These are phyloP conservation scores for Paramecium primaurelia DNA, from an alignment of 73 alveolate genomes.

Conservation along the genomic window DNA sequence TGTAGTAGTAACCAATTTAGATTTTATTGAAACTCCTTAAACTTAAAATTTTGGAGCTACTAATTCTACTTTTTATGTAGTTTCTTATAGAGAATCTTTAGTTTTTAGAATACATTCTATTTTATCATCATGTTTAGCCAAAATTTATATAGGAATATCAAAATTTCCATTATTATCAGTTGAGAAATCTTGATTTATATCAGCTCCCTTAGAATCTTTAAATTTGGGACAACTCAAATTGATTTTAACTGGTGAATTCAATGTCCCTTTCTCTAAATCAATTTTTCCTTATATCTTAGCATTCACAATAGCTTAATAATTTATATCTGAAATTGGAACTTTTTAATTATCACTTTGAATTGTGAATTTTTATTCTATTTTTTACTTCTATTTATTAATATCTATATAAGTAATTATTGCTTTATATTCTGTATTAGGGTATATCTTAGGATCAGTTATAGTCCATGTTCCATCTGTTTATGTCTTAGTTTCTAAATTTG, in stretches of 20 bases:
- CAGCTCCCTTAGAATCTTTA: not conserved
- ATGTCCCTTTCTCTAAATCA: not conserved
- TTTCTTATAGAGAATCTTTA: not conserved
- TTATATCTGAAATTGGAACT: not conserved
- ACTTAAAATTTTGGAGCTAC: not conserved
- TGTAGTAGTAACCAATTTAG: not conserved
- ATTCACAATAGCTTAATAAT: not conserved
- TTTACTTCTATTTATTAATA: not conserved
- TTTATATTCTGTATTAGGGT: not conserved
- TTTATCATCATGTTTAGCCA: not conserved
- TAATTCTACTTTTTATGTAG: not conserved
- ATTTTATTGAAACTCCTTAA: not conserved
- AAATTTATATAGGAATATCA: not conserved
- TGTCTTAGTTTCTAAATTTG: not conserved
- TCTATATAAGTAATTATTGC: not conserved
- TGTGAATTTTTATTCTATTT: not conserved
- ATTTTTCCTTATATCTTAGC: constrained; percentile 7
- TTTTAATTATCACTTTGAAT: not conserved
- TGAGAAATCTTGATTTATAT: not conserved
- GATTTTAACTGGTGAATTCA: not conserved
- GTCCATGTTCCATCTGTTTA: constrained; percentile 42
- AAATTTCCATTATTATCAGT: not conserved
- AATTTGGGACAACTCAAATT: not conserved
- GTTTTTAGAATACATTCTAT: not conserved
- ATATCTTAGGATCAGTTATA: not conserved